Conservation (phyloP, 2,329 filamentous ascomycete species). For the Bimuria novae-zelandiae region DNA sequence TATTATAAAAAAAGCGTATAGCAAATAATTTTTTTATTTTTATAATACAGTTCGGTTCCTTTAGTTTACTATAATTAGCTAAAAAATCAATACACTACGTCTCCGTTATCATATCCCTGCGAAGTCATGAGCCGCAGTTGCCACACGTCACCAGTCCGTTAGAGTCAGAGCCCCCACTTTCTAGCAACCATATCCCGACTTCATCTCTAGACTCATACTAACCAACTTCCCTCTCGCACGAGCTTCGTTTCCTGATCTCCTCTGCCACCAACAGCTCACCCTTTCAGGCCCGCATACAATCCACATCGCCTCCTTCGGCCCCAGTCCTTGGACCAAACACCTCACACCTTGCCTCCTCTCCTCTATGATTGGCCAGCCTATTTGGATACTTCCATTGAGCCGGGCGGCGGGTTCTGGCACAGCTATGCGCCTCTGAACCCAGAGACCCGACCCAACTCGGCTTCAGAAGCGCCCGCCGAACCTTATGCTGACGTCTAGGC, state of each 20-base stretch:
- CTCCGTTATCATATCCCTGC: neutral
- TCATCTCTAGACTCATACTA: neutral
- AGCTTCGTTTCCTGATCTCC: neutral
- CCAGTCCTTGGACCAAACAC: neutral
- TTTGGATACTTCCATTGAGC: neutral
- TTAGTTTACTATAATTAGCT: no score
- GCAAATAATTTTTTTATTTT: no score
- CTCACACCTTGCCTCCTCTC: neutral
- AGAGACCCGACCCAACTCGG: neutral
- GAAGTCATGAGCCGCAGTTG: neutral
- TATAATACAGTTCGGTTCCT: no score
- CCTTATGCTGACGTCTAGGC: constrained; percentile 11
- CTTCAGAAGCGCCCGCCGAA: neutral
- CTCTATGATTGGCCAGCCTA: neutral
- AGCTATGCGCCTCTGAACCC: neutral
- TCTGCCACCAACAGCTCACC: neutral
- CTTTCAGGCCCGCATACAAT: neutral
- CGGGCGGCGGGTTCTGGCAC: neutral
- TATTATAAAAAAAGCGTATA: no score
- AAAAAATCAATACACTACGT: no score
- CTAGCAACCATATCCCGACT: neutral
- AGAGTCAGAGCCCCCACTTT: neutral
- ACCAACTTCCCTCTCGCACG: constrained; percentile 4
- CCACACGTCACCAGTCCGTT: neutral
- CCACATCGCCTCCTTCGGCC: neutral